Evolutionary conservation across 2,329 filamentous ascomycete species (phyloP), one percentile per base, ranked within the genome.

Genomic region (Botryosphaeria dothidea): DNA sequence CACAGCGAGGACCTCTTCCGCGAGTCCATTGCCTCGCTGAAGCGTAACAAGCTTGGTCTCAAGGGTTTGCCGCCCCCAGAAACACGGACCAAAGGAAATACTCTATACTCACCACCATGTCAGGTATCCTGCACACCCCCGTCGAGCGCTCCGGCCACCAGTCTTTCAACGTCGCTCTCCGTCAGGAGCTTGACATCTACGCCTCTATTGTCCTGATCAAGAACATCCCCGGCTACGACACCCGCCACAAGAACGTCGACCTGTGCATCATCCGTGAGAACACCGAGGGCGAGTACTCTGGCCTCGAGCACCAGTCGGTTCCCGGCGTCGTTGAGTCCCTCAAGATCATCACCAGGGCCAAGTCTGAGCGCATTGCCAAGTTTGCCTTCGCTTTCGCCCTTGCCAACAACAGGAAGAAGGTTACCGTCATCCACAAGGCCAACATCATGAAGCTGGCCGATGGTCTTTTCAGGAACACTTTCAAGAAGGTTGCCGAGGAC

Each of bases 391-490:
- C 91, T 78, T 99, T 99, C 77, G 95, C 95, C 66, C 90, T 98
- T 66, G 95, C 95, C 82, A 99, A 99, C 87, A 94, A 96, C 88
- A 89, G 95, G 79, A 94, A 96, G 87, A 98, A 98, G 91, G 92
- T 99, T 66, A 98, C 95, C 71, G 97, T 94, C 85, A 98, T 99
- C 79, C 95, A 99, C 90, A 99, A 99, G 88, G 95, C 95, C 83
- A 99, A 99, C 87, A 99, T 99, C 85, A 99, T 99, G 95, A 99
- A 99, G 88, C 87, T 99, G 66, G 94, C 93, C 79, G 95, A 99
- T 74, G 95, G 95, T 82, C 91, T 99, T 65, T 99, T 99, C 92
- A 91, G 95, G 80, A 94, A 90, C 84, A 98, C 95, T 72, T 96
- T 98, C 87, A 92, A 96, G 85, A 86, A 89, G 75, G 89, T 95